phyloP scores from a whole-genome alignment of 225 moss, liverwort and hornwort genomes.

The Takakia lepidozioides region DNA sequence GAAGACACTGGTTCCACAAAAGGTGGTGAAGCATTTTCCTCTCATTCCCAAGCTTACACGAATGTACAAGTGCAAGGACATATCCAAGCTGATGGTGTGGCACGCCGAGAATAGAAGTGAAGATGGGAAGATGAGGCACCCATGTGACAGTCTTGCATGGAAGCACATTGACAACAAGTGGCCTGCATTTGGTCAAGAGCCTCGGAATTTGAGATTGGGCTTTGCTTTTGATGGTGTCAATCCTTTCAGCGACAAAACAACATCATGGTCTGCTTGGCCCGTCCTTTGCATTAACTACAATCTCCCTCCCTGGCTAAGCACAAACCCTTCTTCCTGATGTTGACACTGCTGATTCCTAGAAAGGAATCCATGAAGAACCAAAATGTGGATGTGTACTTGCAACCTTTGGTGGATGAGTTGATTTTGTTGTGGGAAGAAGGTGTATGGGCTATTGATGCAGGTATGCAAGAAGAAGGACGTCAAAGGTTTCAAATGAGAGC shows the following conservation, averaged over 20 bases:
- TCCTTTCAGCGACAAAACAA: neutral
- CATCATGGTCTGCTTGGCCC: neutral
- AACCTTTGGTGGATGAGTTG: neutral
- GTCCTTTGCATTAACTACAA: neutral
- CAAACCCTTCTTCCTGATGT: neutral
- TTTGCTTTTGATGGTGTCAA: neutral
- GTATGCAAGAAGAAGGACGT: too few species aligned
- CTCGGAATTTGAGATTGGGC: neutral
- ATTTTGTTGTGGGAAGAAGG: neutral
- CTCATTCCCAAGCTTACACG: too few species aligned
- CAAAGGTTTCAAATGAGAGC: too few species aligned
- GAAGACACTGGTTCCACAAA: too few species aligned
- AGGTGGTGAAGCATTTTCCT: too few species aligned
- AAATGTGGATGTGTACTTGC: neutral
- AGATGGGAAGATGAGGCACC: neutral
- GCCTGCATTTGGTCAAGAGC: neutral
- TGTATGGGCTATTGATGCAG: neutral
- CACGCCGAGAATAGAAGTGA: too few species aligned
- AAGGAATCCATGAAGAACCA: neutral
- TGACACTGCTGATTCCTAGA: neutral
- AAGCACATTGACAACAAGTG: neutral
- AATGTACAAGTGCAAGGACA: too few species aligned
- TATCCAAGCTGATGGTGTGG: too few species aligned
- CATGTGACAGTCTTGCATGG: neutral
- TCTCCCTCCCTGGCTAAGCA: neutral